phyloP scores from a whole-genome alignment of 2,329 filamentous ascomycete species.

The Fusarium tjaetaba region DNA sequence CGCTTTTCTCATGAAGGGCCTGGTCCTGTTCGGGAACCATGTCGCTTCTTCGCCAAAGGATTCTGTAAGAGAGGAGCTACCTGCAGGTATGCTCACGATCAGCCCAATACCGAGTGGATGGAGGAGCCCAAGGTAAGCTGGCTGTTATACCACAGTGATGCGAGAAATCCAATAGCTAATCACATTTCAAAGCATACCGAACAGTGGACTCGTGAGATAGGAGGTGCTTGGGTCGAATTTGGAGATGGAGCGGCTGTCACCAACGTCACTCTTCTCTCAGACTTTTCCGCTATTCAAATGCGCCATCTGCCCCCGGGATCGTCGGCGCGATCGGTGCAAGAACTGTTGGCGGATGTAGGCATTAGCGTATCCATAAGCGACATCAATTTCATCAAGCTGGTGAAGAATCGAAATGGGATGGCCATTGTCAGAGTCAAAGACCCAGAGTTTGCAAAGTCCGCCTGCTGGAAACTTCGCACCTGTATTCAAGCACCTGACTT shows the following conservation, averaged over 20 bases:
- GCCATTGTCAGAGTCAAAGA: constrained; percentile 15
- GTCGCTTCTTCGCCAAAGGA: not conserved
- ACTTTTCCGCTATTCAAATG: constrained; percentile 51
- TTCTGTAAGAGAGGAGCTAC: not conserved
- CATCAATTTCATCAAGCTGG: not conserved
- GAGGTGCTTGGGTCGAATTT: constrained; percentile 47
- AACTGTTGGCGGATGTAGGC: constrained; percentile 25
- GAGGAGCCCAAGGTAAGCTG: not conserved
- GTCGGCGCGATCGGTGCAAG: constrained; percentile 26
- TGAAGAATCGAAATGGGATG: not conserved
- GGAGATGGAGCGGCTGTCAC: constrained; percentile 45
- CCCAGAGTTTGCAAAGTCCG: constrained; percentile 12
- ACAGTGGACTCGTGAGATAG: constrained; percentile 9
- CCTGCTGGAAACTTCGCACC: not conserved
- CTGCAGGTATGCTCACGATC: not conserved
- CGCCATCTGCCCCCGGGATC: constrained; percentile 39
- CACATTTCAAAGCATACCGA: not conserved
- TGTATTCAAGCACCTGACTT: not conserved
- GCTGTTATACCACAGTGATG: not conserved
- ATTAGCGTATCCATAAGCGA: not conserved
- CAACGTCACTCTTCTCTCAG: constrained; percentile 46
- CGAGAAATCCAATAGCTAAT: not conserved
- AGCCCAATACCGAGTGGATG: not conserved
- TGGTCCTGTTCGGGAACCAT: not conserved
- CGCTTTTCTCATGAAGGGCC: not conserved